Base-by-base conservation (phyloP, 176 grass and related monocot species). In the Triticum monococcum region DNA sequence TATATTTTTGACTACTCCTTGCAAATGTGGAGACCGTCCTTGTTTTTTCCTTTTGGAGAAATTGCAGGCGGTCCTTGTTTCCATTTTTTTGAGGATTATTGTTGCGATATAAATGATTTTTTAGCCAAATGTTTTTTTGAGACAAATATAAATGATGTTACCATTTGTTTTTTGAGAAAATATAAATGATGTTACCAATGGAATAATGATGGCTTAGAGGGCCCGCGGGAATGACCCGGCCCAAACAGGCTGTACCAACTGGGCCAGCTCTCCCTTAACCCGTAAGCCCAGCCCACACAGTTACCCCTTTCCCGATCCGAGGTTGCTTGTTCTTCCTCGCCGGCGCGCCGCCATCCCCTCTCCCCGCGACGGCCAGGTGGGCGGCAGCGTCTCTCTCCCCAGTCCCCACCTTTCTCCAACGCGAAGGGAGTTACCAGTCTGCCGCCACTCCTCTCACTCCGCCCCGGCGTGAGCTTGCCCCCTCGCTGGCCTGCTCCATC, bases 21-120 rank as follows among this genome's bases (percentile, higher is more conserved):
- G 38, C 67, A 64, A 71, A 97, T 35, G n/a, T 83, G 86, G 82
- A 97, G 56, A 26, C 92, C 79, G 3, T 97, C 85, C 82, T 92
- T 94, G 56, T 93, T 97, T 45, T 50, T 50, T 50, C 40, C 40
- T 5, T 16, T 50, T 50, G 16, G 13, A 50, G 13, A 50, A 50
- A 50, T 50, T 50, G 46, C 12, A 48, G 4, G 10, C 3, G 2
- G 41, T 45, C 41, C 41, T 12, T 45, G 10, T 45, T 45, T 45
- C 41, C 10, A 45, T 11, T 45, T 45, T 38, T 43, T 45, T 45
- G 11, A 45, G 41, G 41, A 45, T 45, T 45, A 45, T 45, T 45
- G 10, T 45, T 45, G 41, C 41, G 10, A 50, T 50, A 5, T 50
- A 48, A 48, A 48, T 48, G 45, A 50, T 16, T 41, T 10, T 41